Evolutionary conservation across 108 stramenopile genomes (phyloP).

Genomic region (Heterococcus sp.): DNA sequence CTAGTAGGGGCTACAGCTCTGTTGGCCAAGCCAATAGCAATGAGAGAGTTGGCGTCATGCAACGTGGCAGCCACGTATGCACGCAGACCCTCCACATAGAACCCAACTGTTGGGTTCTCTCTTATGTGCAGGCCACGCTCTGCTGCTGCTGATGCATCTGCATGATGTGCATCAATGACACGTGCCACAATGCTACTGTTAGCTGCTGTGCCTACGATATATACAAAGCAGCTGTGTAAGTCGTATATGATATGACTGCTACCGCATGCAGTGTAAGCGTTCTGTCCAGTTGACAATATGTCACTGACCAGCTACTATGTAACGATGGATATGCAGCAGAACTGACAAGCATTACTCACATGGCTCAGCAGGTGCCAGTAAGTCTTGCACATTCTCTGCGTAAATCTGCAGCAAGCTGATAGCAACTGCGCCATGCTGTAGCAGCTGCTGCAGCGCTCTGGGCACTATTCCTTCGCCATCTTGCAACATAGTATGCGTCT

Average conservation of each 20-base stretch:
- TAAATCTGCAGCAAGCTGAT: conserved; percentile 16
- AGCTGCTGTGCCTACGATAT: background rate
- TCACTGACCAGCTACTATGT: background rate
- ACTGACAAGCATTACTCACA: background rate
- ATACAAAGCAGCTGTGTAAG: background rate
- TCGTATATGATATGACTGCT: background rate
- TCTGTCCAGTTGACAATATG: background rate
- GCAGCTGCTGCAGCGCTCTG: conserved; percentile 6
- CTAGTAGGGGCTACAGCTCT: no score
- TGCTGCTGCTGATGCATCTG: background rate
- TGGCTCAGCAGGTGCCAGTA: background rate
- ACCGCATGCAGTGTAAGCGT: background rate
- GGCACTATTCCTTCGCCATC: conserved; percentile 3
- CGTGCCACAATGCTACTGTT: background rate
- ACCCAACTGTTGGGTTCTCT: conserved; percentile 3
- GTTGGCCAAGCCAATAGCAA: no score
- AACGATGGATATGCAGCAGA: background rate
- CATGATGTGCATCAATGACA: background rate
- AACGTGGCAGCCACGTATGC: background rate
- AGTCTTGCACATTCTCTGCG: conserved; percentile 13
- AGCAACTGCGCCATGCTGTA: conserved; percentile 2
- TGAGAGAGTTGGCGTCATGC: conserved; percentile 1
- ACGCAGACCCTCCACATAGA: conserved; percentile 11
- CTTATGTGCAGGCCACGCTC: conserved; percentile 2
- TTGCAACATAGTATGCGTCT: background rate